Evolutionary conservation across 2,329 filamentous ascomycete genomes (phyloP), one percentile per base, ranked within the genome.

Genomic region (Niveomyces coronatus): DNA sequence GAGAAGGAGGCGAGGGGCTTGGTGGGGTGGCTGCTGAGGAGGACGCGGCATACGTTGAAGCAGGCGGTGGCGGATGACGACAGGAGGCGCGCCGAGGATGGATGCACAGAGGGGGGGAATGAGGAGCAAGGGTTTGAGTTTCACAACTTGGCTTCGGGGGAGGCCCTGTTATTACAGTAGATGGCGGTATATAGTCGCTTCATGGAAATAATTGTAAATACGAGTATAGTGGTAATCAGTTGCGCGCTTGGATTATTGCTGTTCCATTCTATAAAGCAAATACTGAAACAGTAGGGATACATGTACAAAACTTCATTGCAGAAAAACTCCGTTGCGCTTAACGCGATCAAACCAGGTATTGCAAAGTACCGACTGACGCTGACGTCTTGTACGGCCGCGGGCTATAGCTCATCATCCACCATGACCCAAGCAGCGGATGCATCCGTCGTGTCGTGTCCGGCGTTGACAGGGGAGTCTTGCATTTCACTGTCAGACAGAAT

Each of bases 1-100:
- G 59, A 71, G 4, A 81, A 81, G 54, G 66, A 55, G 37, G 76
- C 74, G 1, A 65, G 65, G 1, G 76, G 76, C 0, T 47, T 80
- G 5, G 67, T 81, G 9, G 66, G 71, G 57, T 55, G 59, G 44
- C 64, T 78, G 28, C 47, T 76, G 36, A 53, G 53, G 29, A 49
- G 67, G 36, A 67, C 62, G 37, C 44, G 49, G n/a, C 65, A 69
- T 41, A 62, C 55, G 2, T 45, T 74, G 9, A 51, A 55, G 4
- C 63, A 69, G 29, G 61, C 63, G 7, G 57, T 64, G 3, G 53
- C 59, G 20, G 50, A 58, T n/a, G 59, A 63, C 38, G 52, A 57
- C 35, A 44, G 49, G 30, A 28, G 33, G 31, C 16, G 33, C 13
- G 23, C 13, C 8, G 13, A 24, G 9, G 2, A 17, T n/a, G 11